Base-by-base conservation (phyloP, 2,329 filamentous ascomycete genomes). In the Ophiostoma himal-ulmi region DNA sequence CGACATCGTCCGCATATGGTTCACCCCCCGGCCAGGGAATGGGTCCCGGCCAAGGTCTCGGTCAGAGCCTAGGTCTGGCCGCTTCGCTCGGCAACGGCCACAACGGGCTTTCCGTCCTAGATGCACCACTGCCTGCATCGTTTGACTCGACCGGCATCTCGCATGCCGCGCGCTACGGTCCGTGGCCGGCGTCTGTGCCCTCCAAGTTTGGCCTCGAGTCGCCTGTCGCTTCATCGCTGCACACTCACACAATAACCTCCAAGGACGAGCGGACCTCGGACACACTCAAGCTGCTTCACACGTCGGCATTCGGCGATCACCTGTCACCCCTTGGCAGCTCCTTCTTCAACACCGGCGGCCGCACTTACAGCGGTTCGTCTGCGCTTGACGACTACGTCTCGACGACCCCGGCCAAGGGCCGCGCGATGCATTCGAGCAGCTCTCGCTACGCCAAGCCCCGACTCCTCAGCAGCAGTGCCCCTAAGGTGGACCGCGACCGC, bases 71-170 rank as follows among this genome's bases (percentile, higher is more conserved):
- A 14, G 85, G 89, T 70, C n/a, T 52, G 3, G n/a, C 69, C 36
- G 52, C 81, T 78, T 70, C 82, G 86, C 84, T 94, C 54, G 91
- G 91, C 34, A 86, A 95, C 69, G 87, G 88, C 75, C 87, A 88
- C 69, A 89, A 88, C 75, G 87, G 86, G 2, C 79, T 97, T n/a
- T 95, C 92, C n/a, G 92, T 96, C 17, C 86, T 97, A 73, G 94
- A 98, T 81, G 95, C 93, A 2, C 93, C 93, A 20, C 86, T 98
- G 10, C 95, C 95, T 1, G 92, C 94, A 10, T 98, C 94, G 0
- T 97, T 98, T 78, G 95, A 98, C 80, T 96, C 93, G 75, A 95
- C 97, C 77, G 94, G 94, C 68, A 92, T 97, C 69, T 97, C 94
- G 13, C 92, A 94, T 78, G 93, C 93, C 73, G 94, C 94, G 22